Evolutionary conservation across 768 basidiomycete genomes (phyloP).

Genomic region (Baorangia bicolor): DNA sequence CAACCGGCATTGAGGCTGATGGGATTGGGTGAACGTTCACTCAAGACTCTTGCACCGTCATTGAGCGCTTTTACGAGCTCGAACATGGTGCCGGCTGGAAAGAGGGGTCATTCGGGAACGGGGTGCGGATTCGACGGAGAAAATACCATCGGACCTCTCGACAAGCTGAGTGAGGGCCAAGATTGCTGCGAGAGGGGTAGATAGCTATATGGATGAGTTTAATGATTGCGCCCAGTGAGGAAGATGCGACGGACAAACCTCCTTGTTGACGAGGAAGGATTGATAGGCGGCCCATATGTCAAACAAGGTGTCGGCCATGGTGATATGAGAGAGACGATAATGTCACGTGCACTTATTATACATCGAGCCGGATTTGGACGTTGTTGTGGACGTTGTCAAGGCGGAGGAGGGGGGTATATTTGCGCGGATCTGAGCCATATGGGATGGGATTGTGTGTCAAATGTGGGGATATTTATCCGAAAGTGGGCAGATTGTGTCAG

Average conservation of each 20-base stretch:
- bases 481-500: conserved; percentile 20
- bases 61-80: conserved; percentile 87
- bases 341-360: conserved; percentile 18
- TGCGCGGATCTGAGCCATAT: conserved; percentile 20
- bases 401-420: conserved; percentile 19
- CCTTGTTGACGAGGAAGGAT: conserved; percentile 57
- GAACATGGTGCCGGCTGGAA: conserved; percentile 83
- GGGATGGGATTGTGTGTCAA: conserved; percentile 10
- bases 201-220: conserved; percentile 50
- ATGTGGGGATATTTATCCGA: conserved; percentile 16
- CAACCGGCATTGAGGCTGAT: conserved; percentile 88
- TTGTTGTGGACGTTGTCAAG: conserved; percentile 25
- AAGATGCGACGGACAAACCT: conserved; percentile 45
- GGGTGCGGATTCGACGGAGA: conserved; percentile 20
- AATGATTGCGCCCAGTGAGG: neutral
- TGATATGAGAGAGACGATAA: conserved; percentile 6
- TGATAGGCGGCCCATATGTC: conserved; percentile 57
- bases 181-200: conserved; percentile 86
- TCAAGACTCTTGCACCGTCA: conserved; percentile 65
- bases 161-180: conserved; percentile 81
- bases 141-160: conserved; percentile 71
- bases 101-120: conserved; percentile 4
- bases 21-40: conserved; percentile 64
- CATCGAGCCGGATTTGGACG: conserved; percentile 11
- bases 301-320: conserved; percentile 28